phyloP scores from a whole-genome alignment of 345 rosid genomes.

The Sonneratia caseolaris region DNA sequence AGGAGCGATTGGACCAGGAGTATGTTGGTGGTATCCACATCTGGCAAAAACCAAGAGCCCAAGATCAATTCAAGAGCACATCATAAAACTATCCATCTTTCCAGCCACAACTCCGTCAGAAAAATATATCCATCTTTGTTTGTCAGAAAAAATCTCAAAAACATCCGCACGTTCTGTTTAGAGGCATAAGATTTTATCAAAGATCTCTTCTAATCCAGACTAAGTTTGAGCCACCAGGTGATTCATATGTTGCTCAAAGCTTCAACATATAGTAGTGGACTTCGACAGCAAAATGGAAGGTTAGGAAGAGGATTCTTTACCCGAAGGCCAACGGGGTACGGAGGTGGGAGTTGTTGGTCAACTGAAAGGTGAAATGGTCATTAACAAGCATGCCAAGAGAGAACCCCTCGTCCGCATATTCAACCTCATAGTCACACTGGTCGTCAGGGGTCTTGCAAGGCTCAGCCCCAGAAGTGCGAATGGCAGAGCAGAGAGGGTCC shows the following conservation, averaged over 20 bases:
- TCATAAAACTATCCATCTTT: not conserved
- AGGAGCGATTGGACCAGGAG: constrained; percentile 38
- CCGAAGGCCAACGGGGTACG: constrained; percentile 54
- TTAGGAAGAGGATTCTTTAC: constrained; percentile 24
- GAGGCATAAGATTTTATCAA: too few species aligned
- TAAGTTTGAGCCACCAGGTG: too few species aligned
- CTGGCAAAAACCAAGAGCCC: constrained; percentile 19
- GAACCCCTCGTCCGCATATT: constrained; percentile 73
- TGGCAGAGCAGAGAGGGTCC: constrained; percentile 39
- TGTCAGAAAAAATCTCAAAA: too few species aligned
- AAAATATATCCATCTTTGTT: too few species aligned
- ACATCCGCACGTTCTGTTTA: too few species aligned
- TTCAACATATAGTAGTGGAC: too few species aligned
- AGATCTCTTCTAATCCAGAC: too few species aligned
- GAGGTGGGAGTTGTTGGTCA: constrained; percentile 42
- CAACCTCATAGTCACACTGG: constrained; percentile 74
- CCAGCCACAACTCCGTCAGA: not conserved
- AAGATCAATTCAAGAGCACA: not conserved
- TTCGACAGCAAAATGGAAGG: too few species aligned
- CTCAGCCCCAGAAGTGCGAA: constrained; percentile 20
- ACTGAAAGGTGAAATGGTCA: constrained; percentile 42
- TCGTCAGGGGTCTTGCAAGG: constrained; percentile 43
- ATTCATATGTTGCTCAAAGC: too few species aligned
- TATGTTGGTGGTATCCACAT: constrained; percentile 67
- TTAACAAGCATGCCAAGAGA: constrained; percentile 62